A percentile compares a stretch with the other conserved stretches of the same genome.
These are phyloP conservation scores for Calonectria pauciramosa DNA, from an alignment of 2,329 filamentous ascomycete genomes.

Conservation along the genomic window DNA sequence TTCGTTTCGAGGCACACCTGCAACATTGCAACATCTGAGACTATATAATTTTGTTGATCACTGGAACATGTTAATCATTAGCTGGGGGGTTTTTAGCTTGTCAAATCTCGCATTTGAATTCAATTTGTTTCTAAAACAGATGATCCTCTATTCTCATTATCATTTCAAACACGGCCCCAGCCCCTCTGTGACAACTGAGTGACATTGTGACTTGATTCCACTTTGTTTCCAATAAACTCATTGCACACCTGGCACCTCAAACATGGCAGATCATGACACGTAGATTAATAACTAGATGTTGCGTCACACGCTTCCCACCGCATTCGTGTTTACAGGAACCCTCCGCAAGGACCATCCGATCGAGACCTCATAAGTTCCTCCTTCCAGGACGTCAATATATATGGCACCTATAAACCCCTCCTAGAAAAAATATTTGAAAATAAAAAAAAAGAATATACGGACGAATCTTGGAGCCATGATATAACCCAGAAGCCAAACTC, in stretches of 20 bases:
- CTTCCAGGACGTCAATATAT: constrained; percentile 34
- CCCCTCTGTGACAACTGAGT: not conserved
- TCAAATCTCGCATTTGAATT: not conserved
- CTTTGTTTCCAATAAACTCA: not conserved
- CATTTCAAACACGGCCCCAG: not conserved
- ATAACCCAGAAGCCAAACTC: constrained; percentile 49
- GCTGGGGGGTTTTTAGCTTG: not conserved
- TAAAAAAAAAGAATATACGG: constrained; percentile 37
- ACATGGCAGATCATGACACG: constrained; percentile 8
- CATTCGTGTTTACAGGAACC: not conserved
- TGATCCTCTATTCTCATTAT: not conserved
- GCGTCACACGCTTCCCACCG: constrained; percentile 5
- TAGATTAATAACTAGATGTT: constrained; percentile 23
- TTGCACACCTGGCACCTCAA: not conserved
- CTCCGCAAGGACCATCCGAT: not conserved
- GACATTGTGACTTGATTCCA: not conserved
- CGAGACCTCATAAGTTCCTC: not conserved
- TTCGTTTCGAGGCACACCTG: not conserved
- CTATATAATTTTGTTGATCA: not conserved
- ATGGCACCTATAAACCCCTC: constrained; percentile 31
- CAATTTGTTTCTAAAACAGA: not conserved
- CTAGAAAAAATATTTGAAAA: constrained; percentile 14
- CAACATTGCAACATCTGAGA: not conserved
- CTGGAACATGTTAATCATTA: not conserved
- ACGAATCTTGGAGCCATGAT: constrained; percentile 42